Evolutionary conservation across 1,284 basidiomycete species (phyloP).

Genomic region (Tylopilus sp.): DNA sequence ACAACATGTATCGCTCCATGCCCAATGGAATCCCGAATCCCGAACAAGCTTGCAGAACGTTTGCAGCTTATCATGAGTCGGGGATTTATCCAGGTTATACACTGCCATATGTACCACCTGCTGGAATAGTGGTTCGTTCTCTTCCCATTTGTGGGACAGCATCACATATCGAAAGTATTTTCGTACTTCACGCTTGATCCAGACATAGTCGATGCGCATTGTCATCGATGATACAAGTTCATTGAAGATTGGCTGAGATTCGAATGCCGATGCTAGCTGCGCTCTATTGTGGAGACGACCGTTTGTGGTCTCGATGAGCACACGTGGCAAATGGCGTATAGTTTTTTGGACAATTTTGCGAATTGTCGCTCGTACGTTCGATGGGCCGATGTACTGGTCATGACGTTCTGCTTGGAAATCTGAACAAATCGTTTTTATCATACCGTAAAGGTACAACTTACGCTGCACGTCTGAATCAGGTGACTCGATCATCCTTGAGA

Average conservation of each 20-base stretch:
- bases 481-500: not conserved
- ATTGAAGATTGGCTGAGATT: not conserved
- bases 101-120: not conserved
- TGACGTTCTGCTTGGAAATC: not conserved
- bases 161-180: not conserved
- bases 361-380: not conserved
- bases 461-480: not conserved
- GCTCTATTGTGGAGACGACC: not conserved
- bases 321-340: not conserved
- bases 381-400: not conserved
- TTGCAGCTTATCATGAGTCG: not conserved
- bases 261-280: not conserved
- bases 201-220: not conserved
- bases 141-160: too few species aligned
- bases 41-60: not conserved
- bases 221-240: not conserved
- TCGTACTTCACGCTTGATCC: not conserved
- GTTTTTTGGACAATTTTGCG: not conserved
- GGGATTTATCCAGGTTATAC: not conserved
- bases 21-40: not conserved
- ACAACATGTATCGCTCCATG: too few species aligned
- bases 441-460: not conserved
- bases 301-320: not conserved
- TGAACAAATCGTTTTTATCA: not conserved
- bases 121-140: not conserved